Base-by-base conservation (phyloP, 1,139 yeast species). In the Taphrina deformans region DNA sequence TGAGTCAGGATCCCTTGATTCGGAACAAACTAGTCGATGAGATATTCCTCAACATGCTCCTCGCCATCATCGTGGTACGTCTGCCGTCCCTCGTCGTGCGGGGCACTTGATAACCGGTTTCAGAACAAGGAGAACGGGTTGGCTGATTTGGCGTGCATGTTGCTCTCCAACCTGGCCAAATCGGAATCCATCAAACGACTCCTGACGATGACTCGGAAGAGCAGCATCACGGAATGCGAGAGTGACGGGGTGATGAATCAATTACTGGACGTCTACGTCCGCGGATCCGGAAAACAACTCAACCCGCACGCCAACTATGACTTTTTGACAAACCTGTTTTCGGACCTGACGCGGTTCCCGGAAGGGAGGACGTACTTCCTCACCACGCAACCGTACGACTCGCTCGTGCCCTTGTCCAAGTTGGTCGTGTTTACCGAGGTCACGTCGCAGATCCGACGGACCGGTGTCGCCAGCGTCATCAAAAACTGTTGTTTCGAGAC, bases 381-480 rank as follows among this genome's bases (percentile, higher is more conserved):
- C 60, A 81, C 87, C 10, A 80, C 80, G 70, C 96, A 89, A 75
- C 79, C 74, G 3, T 89, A 89, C 73, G 97, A 90, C 73, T 79
- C 77, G n/a, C 87, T 88, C 38, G 85, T 88, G 16, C 96, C 97
- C 48, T 78, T 91, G 52, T 83, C 92, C 24, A 89, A 91, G 74
- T 76, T 93, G 38, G 79, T 90, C 67, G 96, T 88, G 0, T 90
- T 90, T 76, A 89, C 96, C 1, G 96, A 89, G 73, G 85, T 86
- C 72, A 85, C 87, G 70, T 82, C 89, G 23, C 85, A 85, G 71
- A 84, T 85, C 40, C 85, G 98, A 78, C 83, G 98, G 75, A 92
- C 88, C 74, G 98, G 97, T 72, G 93, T 90, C 59, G 96, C 96
- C 0, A 88, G 96, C 1, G 89, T 97, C 3, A 88, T 93, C 70